phyloP scores from a whole-genome alignment of 73 alveolate species.

The Stentor coeruleus region DNA sequence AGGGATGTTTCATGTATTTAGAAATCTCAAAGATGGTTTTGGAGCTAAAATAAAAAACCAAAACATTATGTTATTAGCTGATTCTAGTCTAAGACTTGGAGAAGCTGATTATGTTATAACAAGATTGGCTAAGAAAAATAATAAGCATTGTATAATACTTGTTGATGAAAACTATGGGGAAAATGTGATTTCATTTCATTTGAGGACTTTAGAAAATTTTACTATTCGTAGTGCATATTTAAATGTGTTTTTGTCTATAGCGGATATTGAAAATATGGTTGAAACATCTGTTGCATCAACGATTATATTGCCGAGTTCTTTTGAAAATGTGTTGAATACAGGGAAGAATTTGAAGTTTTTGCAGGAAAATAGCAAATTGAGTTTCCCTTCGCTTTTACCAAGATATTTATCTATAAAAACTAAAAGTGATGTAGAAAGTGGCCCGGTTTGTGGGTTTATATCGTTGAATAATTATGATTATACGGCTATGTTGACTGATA shows the following conservation, averaged over 20 bases:
- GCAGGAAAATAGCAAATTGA: not conserved
- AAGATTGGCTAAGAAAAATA: not conserved
- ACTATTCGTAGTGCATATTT: not conserved
- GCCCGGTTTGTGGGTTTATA: not conserved
- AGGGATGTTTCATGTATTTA: not conserved
- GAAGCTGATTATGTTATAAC: slow-evolving; percentile 24
- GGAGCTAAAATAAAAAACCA: not conserved
- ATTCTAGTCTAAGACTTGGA: slow-evolving; percentile 27
- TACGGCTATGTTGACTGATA: not conserved
- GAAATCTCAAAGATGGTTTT: slow-evolving; percentile 7
- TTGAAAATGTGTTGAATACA: not conserved
- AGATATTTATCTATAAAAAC: not conserved
- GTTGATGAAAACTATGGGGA: slow-evolving; percentile 16
- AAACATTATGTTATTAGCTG: not conserved
- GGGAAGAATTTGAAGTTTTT: not conserved
- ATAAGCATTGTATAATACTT: not conserved
- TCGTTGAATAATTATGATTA: not conserved
- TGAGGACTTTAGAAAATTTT: not conserved
- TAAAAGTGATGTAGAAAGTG: not conserved
- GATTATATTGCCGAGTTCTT: not conserved
- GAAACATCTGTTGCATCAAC: not conserved
- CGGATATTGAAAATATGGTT: not conserved
- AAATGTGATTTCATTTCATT: not conserved
- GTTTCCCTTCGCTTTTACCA: not conserved
- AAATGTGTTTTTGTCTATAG: not conserved